Evolutionary conservation across 768 basidiomycete genomes (phyloP).

Genomic region (Polyporus arcularius): DNA sequence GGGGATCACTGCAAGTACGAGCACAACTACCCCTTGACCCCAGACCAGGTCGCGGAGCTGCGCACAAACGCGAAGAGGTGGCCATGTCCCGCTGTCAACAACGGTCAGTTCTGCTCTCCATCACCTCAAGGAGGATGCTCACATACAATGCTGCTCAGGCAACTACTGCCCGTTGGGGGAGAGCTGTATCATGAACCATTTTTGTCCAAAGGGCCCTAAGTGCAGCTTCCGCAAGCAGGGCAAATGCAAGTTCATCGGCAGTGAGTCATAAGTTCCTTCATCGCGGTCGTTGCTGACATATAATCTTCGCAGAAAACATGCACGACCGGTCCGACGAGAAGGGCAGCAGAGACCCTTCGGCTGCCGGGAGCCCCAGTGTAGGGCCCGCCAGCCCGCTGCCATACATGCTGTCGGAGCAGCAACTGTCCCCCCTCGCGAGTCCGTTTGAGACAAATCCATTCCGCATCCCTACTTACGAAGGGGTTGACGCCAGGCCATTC

Average conservation of each 20-base stretch:
- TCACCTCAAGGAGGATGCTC: background rate
- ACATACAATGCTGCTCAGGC: slow-evolving; percentile 8
- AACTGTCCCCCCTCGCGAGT: slow-evolving; percentile 15
- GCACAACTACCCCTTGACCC: slow-evolving; percentile 35
- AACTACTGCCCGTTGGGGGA: slow-evolving; percentile 30
- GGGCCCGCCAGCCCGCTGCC: slow-evolving; percentile 9
- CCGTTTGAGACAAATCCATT: slow-evolving; percentile 7
- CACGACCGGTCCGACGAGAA: slow-evolving; percentile 7
- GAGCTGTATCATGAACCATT: slow-evolving; percentile 37
- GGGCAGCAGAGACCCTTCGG: background rate
- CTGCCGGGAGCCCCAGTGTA: slow-evolving; percentile 5
- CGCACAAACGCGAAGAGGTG: slow-evolving; percentile 35
- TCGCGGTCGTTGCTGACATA: background rate
- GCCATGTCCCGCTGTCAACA: slow-evolving; percentile 35
- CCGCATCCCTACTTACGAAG: slow-evolving; percentile 18
- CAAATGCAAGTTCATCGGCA: slow-evolving; percentile 35
- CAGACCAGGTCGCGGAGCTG: slow-evolving; percentile 32
- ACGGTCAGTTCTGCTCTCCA: slow-evolving; percentile 22
- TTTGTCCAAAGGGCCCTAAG: slow-evolving; percentile 37
- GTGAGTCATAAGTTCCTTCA: slow-evolving; percentile 21
- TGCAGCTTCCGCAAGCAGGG: slow-evolving; percentile 35
- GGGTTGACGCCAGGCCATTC: slow-evolving; percentile 16
- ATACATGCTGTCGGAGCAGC: background rate
- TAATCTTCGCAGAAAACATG: slow-evolving; percentile 8
- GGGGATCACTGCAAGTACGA: slow-evolving; percentile 36